These are phyloP conservation scores for Hydrangea macrophylla DNA, from an alignment of 148 eudicot species.

Conservation along the genomic window DNA sequence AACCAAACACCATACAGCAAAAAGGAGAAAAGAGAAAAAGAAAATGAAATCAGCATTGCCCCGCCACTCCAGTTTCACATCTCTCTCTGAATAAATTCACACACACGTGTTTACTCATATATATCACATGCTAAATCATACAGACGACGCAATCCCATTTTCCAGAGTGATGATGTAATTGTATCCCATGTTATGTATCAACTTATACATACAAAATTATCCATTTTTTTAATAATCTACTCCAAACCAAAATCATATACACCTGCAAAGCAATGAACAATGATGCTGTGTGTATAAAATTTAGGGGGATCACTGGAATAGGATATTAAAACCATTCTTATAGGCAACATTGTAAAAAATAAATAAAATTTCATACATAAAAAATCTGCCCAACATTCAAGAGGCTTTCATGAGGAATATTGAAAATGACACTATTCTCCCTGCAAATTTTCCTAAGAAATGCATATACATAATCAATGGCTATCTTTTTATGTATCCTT, in stretches of 20 bases:
- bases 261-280: neutral
- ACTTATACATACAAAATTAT: too few relatives aligned
- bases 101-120: too few relatives aligned
- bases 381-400: constrained; percentile 91
- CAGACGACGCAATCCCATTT: too few relatives aligned
- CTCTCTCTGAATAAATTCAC: too few relatives aligned
- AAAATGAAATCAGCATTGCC: too few relatives aligned
- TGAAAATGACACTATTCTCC: constrained; percentile 90
- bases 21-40: too few relatives aligned
- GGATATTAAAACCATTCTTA: neutral
- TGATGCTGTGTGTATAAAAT: neutral
- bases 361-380: constrained; percentile 55
- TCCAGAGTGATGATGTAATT: too few relatives aligned
- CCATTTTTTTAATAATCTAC: too few relatives aligned
- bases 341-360: neutral
- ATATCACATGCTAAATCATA: too few relatives aligned
- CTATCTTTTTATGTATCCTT: constrained; percentile 53
- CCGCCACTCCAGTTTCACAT: too few relatives aligned
- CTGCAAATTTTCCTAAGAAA: constrained; percentile 98
- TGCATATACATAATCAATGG: constrained; percentile 85
- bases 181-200: too few relatives aligned
- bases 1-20: too few relatives aligned
- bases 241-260: neutral
- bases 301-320: neutral
- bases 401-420: constrained; percentile 91